Evolutionary conservation across 768 basidiomycete genomes (phyloP), one percentile per base, ranked within the genome.

Genomic region (Pseudohyphozyma bogoriensis): DNA sequence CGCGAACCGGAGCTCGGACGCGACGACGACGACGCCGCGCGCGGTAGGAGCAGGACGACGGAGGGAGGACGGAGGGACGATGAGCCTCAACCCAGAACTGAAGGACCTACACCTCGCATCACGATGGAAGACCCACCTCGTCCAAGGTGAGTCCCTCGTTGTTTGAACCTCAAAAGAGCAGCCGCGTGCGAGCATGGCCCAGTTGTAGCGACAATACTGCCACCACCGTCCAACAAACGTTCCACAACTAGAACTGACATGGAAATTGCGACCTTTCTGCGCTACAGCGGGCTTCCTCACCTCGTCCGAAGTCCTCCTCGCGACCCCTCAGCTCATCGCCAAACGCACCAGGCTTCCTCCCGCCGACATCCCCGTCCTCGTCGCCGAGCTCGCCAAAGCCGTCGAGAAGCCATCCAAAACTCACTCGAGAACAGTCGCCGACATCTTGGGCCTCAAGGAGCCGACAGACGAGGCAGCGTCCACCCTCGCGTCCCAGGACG

Each of bases 231-330:
- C 42, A 44, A 44, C 22, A 18, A 24, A n/a, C 8, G 42, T 24
- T 44, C 12, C 22, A 3, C 9, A 15, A 24, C 42, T 39, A 44
- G 11, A 52, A 36, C 51, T 51, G 24, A 26, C 33, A 16, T 16
- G n/a, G n/a, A 6, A 22, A 12, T n/a, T n/a, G 0, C 47, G 13
- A 8, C 9, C 39, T 33, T 7, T 26, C n/a, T 3, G 28, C 16
- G 20, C n/a, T 20, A 9, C 51, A 64, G 63, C 63, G 0, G 51
- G 52, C 29, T 62, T 37, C 46, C 35, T 56, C 33, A 51, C 58
- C 3, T 51, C 58, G 3, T 33, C 55, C 39, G 60, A 66, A 45
- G 65, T 59, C 31, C 60, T 66, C 55, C 55, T 66, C 51, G 36
- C 46, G 8, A 33, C 60, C 2, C 54, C 57, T 2, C 11, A 28